Base-by-base conservation (phyloP, 169 alveolate species). In the Eimeria tenella region DNA sequence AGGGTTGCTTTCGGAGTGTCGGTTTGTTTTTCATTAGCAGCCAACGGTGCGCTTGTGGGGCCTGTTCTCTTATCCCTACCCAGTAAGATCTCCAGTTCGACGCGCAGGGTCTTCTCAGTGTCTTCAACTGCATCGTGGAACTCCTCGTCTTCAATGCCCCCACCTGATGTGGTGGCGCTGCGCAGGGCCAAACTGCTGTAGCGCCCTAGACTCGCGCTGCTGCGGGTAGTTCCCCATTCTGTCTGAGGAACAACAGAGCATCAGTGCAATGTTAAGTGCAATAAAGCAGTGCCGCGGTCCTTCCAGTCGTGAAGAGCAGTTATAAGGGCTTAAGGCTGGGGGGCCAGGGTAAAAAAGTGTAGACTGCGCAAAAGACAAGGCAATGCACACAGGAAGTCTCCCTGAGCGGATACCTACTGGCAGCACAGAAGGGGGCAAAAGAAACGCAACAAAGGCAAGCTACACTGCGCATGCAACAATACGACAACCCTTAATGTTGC, bases 51-150 rank as follows among this genome's bases (percentile, higher is more conserved):
- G 11, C n/a, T 31, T 31, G 81, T 13, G 13, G 92, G 70, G 9
- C 49, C 52, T 68, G 83, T 50, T 77, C 52, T 19, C 58, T 21
- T 86, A 8, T 87, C 19, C 19, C 79, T 56, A 62, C 95, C 95
- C 21, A 90, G 31, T 70, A 86, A 77, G 62, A 74, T 71, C 55
- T 68, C 58, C 83, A 90, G 9, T 56, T 94, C 96, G 42, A 94
- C 94, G 31, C 95, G 93, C 15, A 94, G 70, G 55, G 95, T 81
- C 71, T 95, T 82, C 79, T 96, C 96, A 25, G 86, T 93, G 89
- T 93, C 96, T 65, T 96, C 95, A 53, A 96, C 87, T n/a, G 97
- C 96, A 74, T 94, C 95, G 60, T 96, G 95, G 21, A 96, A 96
- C 73, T 93, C 95, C 56, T 77, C 96, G 68, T 79, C 94, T 65